These are phyloP conservation scores for Lantana camara DNA, from an alignment of 257 asterid species.

Conservation along the genomic window DNA sequence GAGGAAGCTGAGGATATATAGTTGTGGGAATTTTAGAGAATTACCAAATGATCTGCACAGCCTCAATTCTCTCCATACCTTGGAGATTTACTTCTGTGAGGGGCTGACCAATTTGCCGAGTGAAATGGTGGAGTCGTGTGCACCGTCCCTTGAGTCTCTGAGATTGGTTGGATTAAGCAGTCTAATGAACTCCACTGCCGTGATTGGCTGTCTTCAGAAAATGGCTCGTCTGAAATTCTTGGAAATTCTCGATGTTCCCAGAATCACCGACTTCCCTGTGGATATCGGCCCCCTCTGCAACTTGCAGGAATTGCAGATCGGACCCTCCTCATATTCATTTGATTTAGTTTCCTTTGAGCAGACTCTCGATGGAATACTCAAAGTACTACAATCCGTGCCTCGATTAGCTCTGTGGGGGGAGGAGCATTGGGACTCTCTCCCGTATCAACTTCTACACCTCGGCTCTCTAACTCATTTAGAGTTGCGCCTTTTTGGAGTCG, in stretches of 20 bases:
- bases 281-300: background rate
- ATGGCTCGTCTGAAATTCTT: background rate
- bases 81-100: background rate
- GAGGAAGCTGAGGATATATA: background rate
- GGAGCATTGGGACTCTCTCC: conserved; percentile 6
- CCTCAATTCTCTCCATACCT: background rate
- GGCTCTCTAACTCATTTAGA: background rate
- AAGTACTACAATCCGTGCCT: background rate
- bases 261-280: background rate
- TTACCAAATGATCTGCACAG: conserved; percentile 18
- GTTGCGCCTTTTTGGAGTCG: background rate
- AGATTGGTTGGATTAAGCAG: background rate
- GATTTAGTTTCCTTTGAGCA: background rate
- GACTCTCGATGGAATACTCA: conserved; percentile 5
- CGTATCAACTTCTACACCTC: conserved; percentile 24
- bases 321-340: background rate
- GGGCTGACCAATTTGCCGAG: conserved; percentile 21
- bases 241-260: background rate
- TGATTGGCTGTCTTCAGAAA: background rate
- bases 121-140: conserved; percentile 19
- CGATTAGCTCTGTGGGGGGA: background rate
- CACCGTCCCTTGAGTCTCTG: background rate
- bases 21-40: conserved; percentile 12
- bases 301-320: background rate
- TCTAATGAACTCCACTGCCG: background rate